Percentiles rank a stretch among this genome's conserved stretches.
These are phyloP conservation scores for Pythium folliculosum DNA, from an alignment of 352 stramenopile genomes.

Conservation along the genomic window DNA sequence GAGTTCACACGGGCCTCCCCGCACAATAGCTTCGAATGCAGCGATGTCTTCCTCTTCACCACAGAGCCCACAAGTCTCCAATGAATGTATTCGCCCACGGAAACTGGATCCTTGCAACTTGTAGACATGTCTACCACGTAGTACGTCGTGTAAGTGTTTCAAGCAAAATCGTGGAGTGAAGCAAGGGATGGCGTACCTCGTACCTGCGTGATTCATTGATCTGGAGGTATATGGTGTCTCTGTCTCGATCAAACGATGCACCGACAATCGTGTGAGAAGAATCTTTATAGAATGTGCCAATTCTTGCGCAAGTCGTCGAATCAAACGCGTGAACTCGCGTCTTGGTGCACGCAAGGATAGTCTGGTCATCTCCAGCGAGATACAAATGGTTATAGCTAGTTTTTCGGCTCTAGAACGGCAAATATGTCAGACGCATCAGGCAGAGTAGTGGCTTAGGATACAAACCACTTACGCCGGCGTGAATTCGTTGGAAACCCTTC, in stretches of 20 bases:
- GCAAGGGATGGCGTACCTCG: slow-evolving; percentile 5
- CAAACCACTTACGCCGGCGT: slow-evolving; percentile 35
- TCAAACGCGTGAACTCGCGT: slow-evolving; percentile 27
- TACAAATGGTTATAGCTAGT: slow-evolving; percentile 12
- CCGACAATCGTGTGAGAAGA: not conserved
- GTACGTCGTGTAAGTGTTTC: not conserved
- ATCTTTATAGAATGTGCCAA: slow-evolving; percentile 20
- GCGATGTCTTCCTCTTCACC: slow-evolving; percentile 1
- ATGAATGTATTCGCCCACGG: slow-evolving; percentile 8
- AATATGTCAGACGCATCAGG: not conserved
- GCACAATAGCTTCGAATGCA: slow-evolving; percentile 11
- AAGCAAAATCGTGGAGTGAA: not conserved
- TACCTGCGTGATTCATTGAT: slow-evolving; percentile 10
- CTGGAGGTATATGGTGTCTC: slow-evolving; percentile 9
- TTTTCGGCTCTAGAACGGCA: slow-evolving; percentile 19
- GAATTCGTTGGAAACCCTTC: slow-evolving; percentile 57
- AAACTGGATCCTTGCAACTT: slow-evolving; percentile 5
- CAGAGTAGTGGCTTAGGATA: not conserved
- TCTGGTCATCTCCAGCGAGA: slow-evolving; percentile 15
- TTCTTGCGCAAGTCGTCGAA: slow-evolving; percentile 20
- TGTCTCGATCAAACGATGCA: slow-evolving; percentile 8
- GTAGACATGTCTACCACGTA: slow-evolving; percentile 8
- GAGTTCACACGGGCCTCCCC: not conserved
- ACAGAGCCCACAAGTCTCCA: not conserved
- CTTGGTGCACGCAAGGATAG: slow-evolving; percentile 23